A percentile compares a stretch with the other conserved stretches of the same genome.
Conservation (phyloP, 257 asterid species). For the Nyctanthes arbortristis region DNA sequence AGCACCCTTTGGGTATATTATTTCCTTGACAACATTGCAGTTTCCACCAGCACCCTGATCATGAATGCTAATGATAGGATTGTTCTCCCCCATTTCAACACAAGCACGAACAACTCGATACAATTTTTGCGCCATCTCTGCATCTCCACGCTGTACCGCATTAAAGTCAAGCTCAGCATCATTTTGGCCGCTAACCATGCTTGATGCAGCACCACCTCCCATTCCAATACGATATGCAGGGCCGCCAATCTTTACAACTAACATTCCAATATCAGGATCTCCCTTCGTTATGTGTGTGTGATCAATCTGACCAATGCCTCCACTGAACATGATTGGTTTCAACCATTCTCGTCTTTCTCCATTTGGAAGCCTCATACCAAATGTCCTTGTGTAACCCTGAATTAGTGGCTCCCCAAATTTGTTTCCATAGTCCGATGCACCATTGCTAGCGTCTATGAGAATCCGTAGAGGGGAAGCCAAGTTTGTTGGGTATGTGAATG, state of each 20-base stretch:
- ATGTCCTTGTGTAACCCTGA: constrained; percentile 91
- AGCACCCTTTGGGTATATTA: constrained; percentile 83
- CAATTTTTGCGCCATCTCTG: constrained; percentile 93
- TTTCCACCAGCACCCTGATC: constrained; percentile 96
- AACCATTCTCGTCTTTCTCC: constrained; percentile 96
- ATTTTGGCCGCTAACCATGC: constrained; percentile 99
- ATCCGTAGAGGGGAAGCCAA: constrained; percentile 86
- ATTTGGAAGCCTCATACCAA: constrained; percentile 86
- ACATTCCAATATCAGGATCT: constrained; percentile 91
- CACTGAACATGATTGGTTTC: constrained; percentile 97
- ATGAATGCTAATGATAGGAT: constrained; percentile 87
- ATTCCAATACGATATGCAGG: constrained; percentile 96
- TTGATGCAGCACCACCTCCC: constrained; percentile 99
- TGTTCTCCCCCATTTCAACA: constrained; percentile 81
- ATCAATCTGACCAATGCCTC: constrained; percentile 91
- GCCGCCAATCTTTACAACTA: constrained; percentile 96
- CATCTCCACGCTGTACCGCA: constrained; percentile 87
- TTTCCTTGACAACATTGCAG: constrained; percentile 73
- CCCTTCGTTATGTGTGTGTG: constrained; percentile 75
- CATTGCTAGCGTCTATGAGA: constrained; percentile 88
- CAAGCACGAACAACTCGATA: constrained; percentile 92
- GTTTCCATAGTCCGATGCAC: constrained; percentile 96
- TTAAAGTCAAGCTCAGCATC: constrained; percentile 90
- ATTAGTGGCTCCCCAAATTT: constrained; percentile 94
- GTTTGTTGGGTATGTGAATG: constrained; percentile 78